Conservation (phyloP, 1,284 basidiomycete species). For the Sporisorium reilianum region DNA sequence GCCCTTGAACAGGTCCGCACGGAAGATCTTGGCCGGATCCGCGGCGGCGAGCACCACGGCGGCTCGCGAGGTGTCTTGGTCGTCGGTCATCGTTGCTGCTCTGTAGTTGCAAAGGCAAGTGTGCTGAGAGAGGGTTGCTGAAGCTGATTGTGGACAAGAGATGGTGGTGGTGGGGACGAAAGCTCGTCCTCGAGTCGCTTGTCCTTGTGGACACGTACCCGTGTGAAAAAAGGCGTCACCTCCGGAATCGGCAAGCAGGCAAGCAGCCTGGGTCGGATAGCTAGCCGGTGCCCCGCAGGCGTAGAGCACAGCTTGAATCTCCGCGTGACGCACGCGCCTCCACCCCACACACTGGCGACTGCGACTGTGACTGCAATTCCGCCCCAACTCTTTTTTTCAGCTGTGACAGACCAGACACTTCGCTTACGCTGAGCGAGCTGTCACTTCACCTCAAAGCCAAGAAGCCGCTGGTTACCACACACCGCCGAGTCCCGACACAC, state of each 20-base stretch:
- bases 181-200: background rate
- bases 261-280: background rate
- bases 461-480: too few species aligned
- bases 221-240: too few species aligned
- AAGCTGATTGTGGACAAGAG: background rate
- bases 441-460: background rate
- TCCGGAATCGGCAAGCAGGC: constrained; percentile 7
- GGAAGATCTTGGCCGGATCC: constrained; percentile 73
- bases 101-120: too few species aligned
- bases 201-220: too few species aligned
- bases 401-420: background rate
- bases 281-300: background rate
- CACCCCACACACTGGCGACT: background rate
- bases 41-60: constrained; percentile 39
- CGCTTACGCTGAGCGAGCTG: constrained; percentile 1
- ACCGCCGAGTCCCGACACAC: too few species aligned
- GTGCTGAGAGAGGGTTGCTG: background rate
- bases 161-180: constrained; percentile 1
- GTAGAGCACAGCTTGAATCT: background rate
- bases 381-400: too few species aligned
- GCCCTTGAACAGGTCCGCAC: constrained; percentile 84
- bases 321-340: background rate
- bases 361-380: too few species aligned
- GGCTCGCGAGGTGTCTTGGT: constrained; percentile 24
- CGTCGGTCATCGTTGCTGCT: constrained; percentile 15